Base-by-base conservation (phyloP, 2,329 filamentous ascomycete genomes). In the Harringtonia lauricola region DNA sequence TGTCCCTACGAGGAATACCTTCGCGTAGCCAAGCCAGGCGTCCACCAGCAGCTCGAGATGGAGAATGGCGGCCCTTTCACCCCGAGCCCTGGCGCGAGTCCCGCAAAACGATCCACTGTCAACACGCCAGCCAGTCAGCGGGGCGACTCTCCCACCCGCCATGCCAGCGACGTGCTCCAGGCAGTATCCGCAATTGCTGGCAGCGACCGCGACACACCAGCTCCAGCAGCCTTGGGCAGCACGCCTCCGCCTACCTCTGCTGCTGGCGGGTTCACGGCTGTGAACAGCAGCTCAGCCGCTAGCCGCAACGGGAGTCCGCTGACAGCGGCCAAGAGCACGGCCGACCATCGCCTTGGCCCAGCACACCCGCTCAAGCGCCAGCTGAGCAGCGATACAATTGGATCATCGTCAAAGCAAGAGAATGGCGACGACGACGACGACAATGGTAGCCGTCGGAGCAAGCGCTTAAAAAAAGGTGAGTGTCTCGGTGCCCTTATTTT, bases 1-100 rank as follows among this genome's bases (percentile, higher is more conserved):
- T 86, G 88, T 57, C 92, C 92, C 0, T 98, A 96, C 55, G 92
- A 98, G 62, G 88, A 96, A 50, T 98, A 95, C 59, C 68, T 98
- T 36, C 78, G 85, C 42, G 70, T 90, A 14, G 90, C 87, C 42
- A 96, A 95, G 60, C 92, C 92, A 3, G 86, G 88, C 26, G 89
- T 96, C n/a, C 90, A 95, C 55, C 89, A 95, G 55, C 88, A 95
- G 62, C 69, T 96, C 10, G 90, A 96, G 59, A 76, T 85, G 49
- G 89, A 96, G 60, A 88, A 95, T 56, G 90, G 90, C 47, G 92
- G 90, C 1, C 88, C 90, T 15, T 78, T 92, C 48, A 95, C 89
- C 0, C 88, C 90, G 3, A 79, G 74, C 49, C 75, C 75, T 7
- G 74, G 68, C 64, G 82, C 58, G 62, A 86, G 64, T 29, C 88